Evolutionary conservation across 2,329 filamentous ascomycete species (phyloP).

Genomic region (Teratosphaeria viscida): DNA sequence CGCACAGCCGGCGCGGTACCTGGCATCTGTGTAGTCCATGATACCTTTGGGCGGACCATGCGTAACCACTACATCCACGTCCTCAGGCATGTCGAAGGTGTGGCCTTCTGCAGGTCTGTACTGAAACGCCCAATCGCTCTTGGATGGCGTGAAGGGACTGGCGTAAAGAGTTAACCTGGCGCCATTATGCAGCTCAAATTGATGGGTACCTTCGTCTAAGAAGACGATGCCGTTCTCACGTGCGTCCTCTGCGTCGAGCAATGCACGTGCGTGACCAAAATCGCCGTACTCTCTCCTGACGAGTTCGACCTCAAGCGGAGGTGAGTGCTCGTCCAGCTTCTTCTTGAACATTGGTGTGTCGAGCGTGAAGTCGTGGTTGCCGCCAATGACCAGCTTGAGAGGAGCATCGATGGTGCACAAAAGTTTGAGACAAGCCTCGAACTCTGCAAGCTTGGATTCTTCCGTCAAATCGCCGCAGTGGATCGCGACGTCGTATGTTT

Average conservation of each 20-base stretch:
- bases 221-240: constrained; percentile 38
- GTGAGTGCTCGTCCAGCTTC: constrained; percentile 20
- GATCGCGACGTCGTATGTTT: constrained; percentile 25
- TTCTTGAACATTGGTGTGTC: constrained; percentile 26
- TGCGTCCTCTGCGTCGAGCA: constrained; percentile 22
- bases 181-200: constrained; percentile 38
- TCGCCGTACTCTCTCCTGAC: constrained; percentile 31
- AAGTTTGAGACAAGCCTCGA: constrained; percentile 19
- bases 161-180: constrained; percentile 43
- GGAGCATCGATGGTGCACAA: constrained; percentile 22
- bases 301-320: constrained; percentile 13
- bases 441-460: constrained; percentile 21
- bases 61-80: constrained; percentile 31
- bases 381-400: constrained; percentile 28
- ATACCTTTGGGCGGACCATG: constrained; percentile 28
- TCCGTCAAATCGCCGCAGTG: constrained; percentile 32
- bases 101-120: constrained; percentile 41
- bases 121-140: constrained; percentile 44
- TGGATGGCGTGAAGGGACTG: constrained; percentile 42
- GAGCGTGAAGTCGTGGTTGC: constrained; percentile 27
- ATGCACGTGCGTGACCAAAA: constrained; percentile 20
- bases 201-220: constrained; percentile 42
- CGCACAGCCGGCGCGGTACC: constrained; percentile 31
- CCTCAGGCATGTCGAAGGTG: constrained; percentile 5
- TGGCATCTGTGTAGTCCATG: constrained; percentile 15